A percentile compares a stretch with the other conserved stretches of the same genome.
phyloP scores from a whole-genome alignment of 2,329 filamentous ascomycete genomes.

The Curvularia spicifera region DNA sequence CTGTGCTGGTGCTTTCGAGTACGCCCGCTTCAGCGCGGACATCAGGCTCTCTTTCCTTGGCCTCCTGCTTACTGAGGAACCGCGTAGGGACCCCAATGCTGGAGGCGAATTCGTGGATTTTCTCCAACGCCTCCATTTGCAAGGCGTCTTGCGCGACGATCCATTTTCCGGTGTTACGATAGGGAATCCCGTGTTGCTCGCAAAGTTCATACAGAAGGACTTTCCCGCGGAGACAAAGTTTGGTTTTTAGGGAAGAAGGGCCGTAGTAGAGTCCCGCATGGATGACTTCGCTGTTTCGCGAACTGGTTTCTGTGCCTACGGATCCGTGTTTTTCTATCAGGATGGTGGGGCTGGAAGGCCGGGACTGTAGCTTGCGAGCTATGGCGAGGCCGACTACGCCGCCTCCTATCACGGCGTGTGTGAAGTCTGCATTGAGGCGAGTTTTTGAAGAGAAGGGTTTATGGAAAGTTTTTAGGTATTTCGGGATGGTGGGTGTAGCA shows the following conservation, averaged over 20 bases:
- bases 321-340: slow-evolving; percentile 79
- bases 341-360: slow-evolving; percentile 69
- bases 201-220: slow-evolving; percentile 82
- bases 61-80: slow-evolving; percentile 71
- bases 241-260: slow-evolving; percentile 75
- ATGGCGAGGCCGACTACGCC: slow-evolving; percentile 82
- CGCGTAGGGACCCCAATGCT: slow-evolving; percentile 70
- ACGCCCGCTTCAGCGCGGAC: slow-evolving; percentile 75
- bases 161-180: slow-evolving; percentile 87
- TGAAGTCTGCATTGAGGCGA: slow-evolving; percentile 62
- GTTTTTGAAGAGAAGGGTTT: slow-evolving; percentile 37
- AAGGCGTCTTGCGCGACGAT: slow-evolving; percentile 82
- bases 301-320: slow-evolving; percentile 84
- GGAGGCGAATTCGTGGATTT: slow-evolving; percentile 61
- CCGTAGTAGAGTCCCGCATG: slow-evolving; percentile 96
- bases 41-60: slow-evolving; percentile 70
- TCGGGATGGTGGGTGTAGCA: slow-evolving; percentile 1
- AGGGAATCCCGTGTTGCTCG: slow-evolving; percentile 67
- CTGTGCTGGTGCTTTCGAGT: slow-evolving; percentile 84
- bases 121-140: slow-evolving; percentile 70
- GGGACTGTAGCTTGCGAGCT: slow-evolving; percentile 71
- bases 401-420: slow-evolving; percentile 70
- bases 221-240: slow-evolving; percentile 79
- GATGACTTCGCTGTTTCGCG: slow-evolving; percentile 93
- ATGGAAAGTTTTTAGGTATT: not conserved